A percentile compares a stretch with the other conserved stretches of the same genome.
phyloP scores from a whole-genome alignment of 768 basidiomycete species.

The Suillus americanus region DNA sequence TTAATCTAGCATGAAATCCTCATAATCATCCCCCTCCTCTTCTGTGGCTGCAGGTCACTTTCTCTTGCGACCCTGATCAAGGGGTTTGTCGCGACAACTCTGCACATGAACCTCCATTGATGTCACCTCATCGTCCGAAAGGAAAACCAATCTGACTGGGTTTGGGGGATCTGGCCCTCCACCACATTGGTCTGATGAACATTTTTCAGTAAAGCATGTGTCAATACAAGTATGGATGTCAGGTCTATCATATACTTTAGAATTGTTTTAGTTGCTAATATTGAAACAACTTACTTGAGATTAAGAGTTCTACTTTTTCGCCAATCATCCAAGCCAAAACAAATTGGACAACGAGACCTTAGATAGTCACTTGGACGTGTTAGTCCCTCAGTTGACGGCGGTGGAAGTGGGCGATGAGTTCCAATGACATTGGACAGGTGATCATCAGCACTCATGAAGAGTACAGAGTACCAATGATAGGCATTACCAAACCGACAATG shows the following conservation, averaged over 20 bases:
- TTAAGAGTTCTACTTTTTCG: background rate
- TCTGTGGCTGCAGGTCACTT: background rate
- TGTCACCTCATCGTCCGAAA: too few relatives aligned
- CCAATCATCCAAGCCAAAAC: constrained; percentile 20
- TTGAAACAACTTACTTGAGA: background rate
- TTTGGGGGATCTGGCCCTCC: constrained; percentile 14
- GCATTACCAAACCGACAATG: constrained; percentile 23
- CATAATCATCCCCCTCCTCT: constrained; percentile 10
- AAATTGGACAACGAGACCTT: constrained; percentile 22
- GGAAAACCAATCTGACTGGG: constrained; percentile 17
- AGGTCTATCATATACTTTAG: background rate
- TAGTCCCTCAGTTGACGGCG: background rate
- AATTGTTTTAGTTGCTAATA: background rate
- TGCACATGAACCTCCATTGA: too few relatives aligned
- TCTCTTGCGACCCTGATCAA: too few relatives aligned
- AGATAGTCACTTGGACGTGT: constrained; percentile 13
- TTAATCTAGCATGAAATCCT: constrained; percentile 20
- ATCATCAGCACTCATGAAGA: constrained; percentile 16
- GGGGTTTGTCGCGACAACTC: too few relatives aligned
- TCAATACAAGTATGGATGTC: constrained; percentile 25
- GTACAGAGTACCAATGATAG: constrained; percentile 25
- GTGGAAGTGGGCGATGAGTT: background rate
- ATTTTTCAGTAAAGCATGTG: constrained; percentile 35
- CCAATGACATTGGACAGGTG: constrained; percentile 24
- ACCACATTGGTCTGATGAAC: constrained; percentile 7